Evolutionary conservation across 2,329 filamentous ascomycete species (phyloP).

Genomic region (Nemania sp.): DNA sequence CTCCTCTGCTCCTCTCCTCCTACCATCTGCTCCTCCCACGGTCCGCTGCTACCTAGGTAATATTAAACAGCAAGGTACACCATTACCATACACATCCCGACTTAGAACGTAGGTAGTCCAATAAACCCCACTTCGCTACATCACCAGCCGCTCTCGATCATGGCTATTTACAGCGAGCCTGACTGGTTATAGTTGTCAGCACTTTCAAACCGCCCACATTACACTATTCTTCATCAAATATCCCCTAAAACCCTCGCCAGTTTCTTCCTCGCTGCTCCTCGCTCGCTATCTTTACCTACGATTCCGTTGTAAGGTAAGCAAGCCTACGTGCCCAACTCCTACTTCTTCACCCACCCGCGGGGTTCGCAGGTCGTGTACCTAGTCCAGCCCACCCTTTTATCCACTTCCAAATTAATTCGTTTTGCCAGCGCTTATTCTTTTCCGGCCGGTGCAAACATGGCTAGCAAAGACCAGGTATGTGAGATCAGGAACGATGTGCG

Average conservation of each 20-base stretch:
- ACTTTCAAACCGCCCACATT: slow-evolving; percentile 23
- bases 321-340: slow-evolving; percentile 4
- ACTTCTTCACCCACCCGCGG: background rate
- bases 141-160: slow-evolving; percentile 25
- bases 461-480: slow-evolving; percentile 39
- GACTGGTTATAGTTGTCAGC: slow-evolving; percentile 25
- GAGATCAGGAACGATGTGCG: slow-evolving; percentile 7
- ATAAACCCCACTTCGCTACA: slow-evolving; percentile 26
- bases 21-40: background rate
- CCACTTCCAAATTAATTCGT: slow-evolving; percentile 9
- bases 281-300: slow-evolving; percentile 10
- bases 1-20: background rate
- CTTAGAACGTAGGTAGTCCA: slow-evolving; percentile 16
- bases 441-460: slow-evolving; percentile 27
- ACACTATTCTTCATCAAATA: slow-evolving; percentile 19
- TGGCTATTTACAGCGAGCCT: slow-evolving; percentile 26
- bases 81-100: background rate
- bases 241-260: slow-evolving; percentile 9
- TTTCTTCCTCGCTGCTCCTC: slow-evolving; percentile 7
- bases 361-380: slow-evolving; percentile 9
- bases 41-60: slow-evolving; percentile 20
- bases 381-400: slow-evolving; percentile 8
- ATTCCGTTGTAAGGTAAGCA: slow-evolving; percentile 13
- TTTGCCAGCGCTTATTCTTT: slow-evolving; percentile 14
- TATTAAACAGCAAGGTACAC: slow-evolving; percentile 11